Evolutionary conservation across 345 rosid genomes (phyloP).

Genomic region (Camelina sativa): DNA sequence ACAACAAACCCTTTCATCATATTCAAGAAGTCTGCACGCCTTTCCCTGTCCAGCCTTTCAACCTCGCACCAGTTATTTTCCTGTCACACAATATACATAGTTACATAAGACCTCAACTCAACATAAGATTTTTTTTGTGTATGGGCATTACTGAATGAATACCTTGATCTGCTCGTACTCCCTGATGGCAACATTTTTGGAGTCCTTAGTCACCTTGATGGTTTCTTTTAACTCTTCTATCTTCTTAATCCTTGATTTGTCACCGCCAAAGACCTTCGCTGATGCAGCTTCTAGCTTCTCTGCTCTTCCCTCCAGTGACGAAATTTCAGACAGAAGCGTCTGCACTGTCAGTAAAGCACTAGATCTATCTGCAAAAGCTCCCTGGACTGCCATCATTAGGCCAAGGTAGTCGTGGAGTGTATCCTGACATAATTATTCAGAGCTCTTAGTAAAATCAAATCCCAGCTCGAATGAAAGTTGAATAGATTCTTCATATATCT

Average conservation of each 20-base stretch:
- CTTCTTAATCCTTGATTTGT: constrained; percentile 87
- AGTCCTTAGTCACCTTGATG: constrained; percentile 79
- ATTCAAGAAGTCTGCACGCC: constrained; percentile 75
- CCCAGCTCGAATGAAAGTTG: not conserved
- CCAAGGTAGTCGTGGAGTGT: constrained; percentile 92
- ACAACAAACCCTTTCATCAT: constrained; percentile 93
- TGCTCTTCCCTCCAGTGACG: constrained; percentile 69
- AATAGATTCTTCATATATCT: not conserved
- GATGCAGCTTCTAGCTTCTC: constrained; percentile 96
- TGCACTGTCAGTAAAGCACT: constrained; percentile 92
- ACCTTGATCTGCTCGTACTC: constrained; percentile 96
- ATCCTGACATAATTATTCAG: constrained; percentile 55
- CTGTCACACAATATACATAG: constrained; percentile 47
- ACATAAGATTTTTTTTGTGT: not conserved
- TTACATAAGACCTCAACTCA: not conserved
- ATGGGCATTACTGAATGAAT: constrained; percentile 3
- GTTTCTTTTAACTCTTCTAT: constrained; percentile 89
- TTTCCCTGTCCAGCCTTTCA: constrained; percentile 85
- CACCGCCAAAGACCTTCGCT: constrained; percentile 96
- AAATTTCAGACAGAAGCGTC: constrained; percentile 80
- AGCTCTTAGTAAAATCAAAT: constrained; percentile 5
- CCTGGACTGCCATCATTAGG: constrained; percentile 82
- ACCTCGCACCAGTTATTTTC: constrained; percentile 84
- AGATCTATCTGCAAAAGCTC: constrained; percentile 88
- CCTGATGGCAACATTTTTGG: constrained; percentile 80